These are phyloP conservation scores for Alternaria ventricosa DNA, from an alignment of 2,329 filamentous ascomycete genomes.

Conservation along the genomic window DNA sequence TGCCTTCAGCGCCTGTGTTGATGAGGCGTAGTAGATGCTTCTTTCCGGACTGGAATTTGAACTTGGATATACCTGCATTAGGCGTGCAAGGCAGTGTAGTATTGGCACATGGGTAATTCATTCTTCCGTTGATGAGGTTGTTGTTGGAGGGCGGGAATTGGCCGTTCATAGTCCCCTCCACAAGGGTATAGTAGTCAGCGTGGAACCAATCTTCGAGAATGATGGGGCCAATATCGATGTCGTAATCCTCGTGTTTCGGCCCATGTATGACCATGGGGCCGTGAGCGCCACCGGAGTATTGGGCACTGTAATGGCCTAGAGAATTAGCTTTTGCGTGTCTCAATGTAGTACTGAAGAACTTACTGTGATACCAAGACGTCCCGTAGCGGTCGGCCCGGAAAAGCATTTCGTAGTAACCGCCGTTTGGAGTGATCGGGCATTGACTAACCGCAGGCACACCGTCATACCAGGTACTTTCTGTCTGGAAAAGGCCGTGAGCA, in stretches of 20 bases:
- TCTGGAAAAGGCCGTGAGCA: constrained; percentile 44
- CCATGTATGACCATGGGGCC: constrained; percentile 50
- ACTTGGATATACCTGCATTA: constrained; percentile 39
- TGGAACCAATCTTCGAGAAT: constrained; percentile 52
- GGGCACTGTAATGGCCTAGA: constrained; percentile 45
- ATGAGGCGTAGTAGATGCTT: constrained; percentile 51
- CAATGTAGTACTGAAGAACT: constrained; percentile 24
- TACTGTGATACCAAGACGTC: constrained; percentile 36
- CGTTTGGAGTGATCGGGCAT: constrained; percentile 45
- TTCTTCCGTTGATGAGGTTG: constrained; percentile 29
- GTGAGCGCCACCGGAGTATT: constrained; percentile 48
- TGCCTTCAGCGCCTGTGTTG: constrained; percentile 49
- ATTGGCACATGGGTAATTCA: constrained; percentile 36
- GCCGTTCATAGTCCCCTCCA: constrained; percentile 36
- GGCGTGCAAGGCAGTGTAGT: constrained; percentile 34
- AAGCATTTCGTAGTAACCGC: constrained; percentile 23
- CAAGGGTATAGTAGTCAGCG: constrained; percentile 35
- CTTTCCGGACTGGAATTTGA: constrained; percentile 51
- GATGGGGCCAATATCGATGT: constrained; percentile 51
- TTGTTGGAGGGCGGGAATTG: constrained; percentile 28
- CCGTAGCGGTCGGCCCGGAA: constrained; percentile 41
- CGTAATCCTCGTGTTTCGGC: constrained; percentile 46
- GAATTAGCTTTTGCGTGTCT: constrained; percentile 5
- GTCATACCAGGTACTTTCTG: constrained; percentile 44
- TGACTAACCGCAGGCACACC: constrained; percentile 45